Evolutionary conservation across 2,329 filamentous ascomycete genomes (phyloP).

Genomic region (Cadophora gregata): DNA sequence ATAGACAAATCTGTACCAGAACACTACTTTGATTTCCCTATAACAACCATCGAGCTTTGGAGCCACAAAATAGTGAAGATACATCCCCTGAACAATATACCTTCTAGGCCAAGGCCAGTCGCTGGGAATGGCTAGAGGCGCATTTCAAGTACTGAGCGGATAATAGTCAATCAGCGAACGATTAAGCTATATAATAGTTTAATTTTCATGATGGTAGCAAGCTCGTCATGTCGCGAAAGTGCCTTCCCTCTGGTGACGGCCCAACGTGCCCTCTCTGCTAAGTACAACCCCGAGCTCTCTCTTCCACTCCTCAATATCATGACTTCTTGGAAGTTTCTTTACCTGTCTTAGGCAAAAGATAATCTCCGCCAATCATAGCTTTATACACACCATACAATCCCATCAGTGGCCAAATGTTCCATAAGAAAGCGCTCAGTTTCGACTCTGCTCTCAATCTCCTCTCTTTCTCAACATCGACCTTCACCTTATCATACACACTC

Average conservation of each 20-base stretch:
- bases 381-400: constrained; percentile 30
- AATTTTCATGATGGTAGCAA: too few relatives aligned
- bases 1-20: constrained; percentile 1
- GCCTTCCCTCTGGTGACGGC: too few relatives aligned
- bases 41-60: neutral
- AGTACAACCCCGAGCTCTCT: too few relatives aligned
- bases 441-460: constrained; percentile 39
- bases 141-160: too few relatives aligned
- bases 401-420: constrained; percentile 30
- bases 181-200: too few relatives aligned
- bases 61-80: neutral
- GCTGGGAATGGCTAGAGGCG: too few relatives aligned
- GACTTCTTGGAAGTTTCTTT: constrained; percentile 2
- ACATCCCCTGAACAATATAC: neutral
- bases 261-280: too few relatives aligned
- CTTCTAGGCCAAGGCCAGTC: too few relatives aligned
- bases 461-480: constrained; percentile 54
- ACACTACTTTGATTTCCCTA: neutral
- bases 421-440: constrained; percentile 40
- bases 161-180: too few relatives aligned
- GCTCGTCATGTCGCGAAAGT: too few relatives aligned
- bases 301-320: neutral
- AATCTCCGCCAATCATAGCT: constrained; percentile 28
- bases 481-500: constrained; percentile 75
- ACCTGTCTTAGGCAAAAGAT: constrained; percentile 23